A percentile compares a stretch with the other conserved stretches of the same genome.
phyloP scores from a whole-genome alignment of 1,284 basidiomycete genomes.

The Apiotrichum porosum region DNA sequence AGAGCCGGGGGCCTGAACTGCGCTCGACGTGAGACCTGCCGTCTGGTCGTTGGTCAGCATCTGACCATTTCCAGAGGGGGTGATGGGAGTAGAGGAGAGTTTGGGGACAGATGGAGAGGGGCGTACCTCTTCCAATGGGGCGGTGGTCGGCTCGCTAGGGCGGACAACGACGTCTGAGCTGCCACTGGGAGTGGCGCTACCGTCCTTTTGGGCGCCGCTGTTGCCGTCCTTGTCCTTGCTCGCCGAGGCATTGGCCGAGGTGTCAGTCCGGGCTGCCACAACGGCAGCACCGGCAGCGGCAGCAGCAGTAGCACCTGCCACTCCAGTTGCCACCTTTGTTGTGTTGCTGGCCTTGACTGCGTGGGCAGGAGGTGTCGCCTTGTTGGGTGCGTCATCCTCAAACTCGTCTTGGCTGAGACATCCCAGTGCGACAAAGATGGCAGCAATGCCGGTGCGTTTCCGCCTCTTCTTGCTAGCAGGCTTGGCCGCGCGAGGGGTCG shows the following conservation, averaged over 20 bases:
- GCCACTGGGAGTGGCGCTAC: not conserved
- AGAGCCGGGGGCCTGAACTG: conserved; percentile 66
- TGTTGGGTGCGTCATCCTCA: conserved; percentile 30
- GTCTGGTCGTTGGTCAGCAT: conserved; percentile 51
- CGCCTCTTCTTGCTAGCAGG: conserved; percentile 32
- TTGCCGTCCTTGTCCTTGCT: not conserved
- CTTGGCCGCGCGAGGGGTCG: conserved; percentile 1
- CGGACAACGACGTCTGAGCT: conserved; percentile 21
- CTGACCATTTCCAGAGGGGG: not conserved
- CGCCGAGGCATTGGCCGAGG: not conserved
- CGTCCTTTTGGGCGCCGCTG: not conserved
- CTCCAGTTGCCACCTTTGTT: not conserved
- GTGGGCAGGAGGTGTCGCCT: conserved; percentile 7
- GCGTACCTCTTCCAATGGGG: conserved; percentile 41
- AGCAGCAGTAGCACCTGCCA: not conserved
- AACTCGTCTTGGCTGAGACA: conserved; percentile 42
- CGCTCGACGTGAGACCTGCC: conserved; percentile 61
- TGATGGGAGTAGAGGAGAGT: not conserved
- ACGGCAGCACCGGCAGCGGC: not conserved
- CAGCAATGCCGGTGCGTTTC: conserved; percentile 39
- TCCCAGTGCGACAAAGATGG: conserved; percentile 36
- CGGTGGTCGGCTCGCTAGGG: conserved; percentile 31
- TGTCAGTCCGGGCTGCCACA: not conserved
- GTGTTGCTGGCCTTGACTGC: not conserved
- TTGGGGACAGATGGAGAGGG: not conserved